phyloP scores from a whole-genome alignment of 2,329 filamentous ascomycete genomes.

The Meredithiella fracta region DNA sequence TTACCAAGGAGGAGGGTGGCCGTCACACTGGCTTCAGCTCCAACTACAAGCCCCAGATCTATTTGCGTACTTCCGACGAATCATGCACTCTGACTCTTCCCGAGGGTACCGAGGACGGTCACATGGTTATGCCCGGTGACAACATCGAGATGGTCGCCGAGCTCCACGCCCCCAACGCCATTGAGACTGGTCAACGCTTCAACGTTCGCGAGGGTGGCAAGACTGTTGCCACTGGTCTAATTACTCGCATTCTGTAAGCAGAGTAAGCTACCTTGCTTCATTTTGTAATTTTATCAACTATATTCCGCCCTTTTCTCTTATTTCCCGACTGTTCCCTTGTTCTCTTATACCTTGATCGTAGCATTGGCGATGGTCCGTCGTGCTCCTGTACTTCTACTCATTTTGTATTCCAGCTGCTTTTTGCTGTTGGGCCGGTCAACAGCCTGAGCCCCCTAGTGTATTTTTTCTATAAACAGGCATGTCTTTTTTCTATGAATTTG shows the following conservation, averaged over 20 bases:
- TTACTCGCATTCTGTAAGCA: slow-evolving; percentile 50
- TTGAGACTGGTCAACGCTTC: slow-evolving; percentile 88
- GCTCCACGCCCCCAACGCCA: slow-evolving; percentile 68
- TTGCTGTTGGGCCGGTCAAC: neutral
- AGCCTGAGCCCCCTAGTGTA: slow-evolving; percentile 10
- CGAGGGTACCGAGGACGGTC: slow-evolving; percentile 61
- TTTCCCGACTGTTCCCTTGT: neutral
- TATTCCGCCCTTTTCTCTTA: neutral
- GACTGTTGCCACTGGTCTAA: slow-evolving; percentile 68
- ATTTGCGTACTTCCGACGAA: slow-evolving; percentile 80
- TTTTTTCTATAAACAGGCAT: slow-evolving; percentile 5
- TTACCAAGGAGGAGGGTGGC: slow-evolving; percentile 95
- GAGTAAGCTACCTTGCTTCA: neutral
- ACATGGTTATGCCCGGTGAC: slow-evolving; percentile 95
- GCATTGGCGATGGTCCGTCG: neutral
- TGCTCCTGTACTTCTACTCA: neutral
- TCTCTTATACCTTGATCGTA: neutral
- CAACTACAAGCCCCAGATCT: slow-evolving; percentile 96
- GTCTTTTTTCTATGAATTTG: neutral
- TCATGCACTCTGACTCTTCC: slow-evolving; percentile 69
- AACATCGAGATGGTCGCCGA: slow-evolving; percentile 94
- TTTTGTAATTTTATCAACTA: neutral
- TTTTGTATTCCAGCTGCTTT: neutral
- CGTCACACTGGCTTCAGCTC: slow-evolving; percentile 88
- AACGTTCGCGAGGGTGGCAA: slow-evolving; percentile 95